Conservation (phyloP, 2,329 filamentous ascomycete genomes). For the Apiospora arundinis region DNA sequence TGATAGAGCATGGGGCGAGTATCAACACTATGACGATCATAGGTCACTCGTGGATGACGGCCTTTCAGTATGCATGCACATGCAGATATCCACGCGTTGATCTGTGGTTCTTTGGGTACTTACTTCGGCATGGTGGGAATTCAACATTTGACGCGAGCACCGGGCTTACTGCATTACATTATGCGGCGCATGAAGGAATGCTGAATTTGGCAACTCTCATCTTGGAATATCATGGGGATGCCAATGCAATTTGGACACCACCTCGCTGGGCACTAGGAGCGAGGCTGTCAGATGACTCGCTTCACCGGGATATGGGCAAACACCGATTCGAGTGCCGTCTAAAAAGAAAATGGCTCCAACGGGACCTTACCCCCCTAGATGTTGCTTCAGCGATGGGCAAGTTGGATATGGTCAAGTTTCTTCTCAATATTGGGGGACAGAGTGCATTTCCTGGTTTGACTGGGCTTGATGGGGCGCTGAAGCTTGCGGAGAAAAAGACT, state of each 20-base stretch:
- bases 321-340: too few relatives aligned
- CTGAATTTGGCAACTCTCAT: background rate
- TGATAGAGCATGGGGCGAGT: background rate
- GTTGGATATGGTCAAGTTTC: background rate
- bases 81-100: too few relatives aligned
- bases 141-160: background rate
- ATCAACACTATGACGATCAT: background rate
- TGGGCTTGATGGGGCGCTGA: background rate
- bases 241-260: background rate
- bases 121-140: background rate
- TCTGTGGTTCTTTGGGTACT: background rate
- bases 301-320: too few relatives aligned
- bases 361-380: background rate
- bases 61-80: background rate
- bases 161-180: background rate
- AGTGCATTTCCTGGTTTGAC: background rate
- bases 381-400: background rate
- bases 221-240: background rate
- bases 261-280: too few relatives aligned
- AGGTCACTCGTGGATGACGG: background rate
- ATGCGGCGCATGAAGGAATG: fast-evolving
- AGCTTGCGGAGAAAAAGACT: background rate
- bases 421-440: background rate
- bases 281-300: too few relatives aligned
- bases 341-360: too few relatives aligned